A percentile compares a stretch with the other conserved stretches of the same genome.
Conservation (phyloP, 148 eudicot species). For the Polygonum aviculare region DNA sequence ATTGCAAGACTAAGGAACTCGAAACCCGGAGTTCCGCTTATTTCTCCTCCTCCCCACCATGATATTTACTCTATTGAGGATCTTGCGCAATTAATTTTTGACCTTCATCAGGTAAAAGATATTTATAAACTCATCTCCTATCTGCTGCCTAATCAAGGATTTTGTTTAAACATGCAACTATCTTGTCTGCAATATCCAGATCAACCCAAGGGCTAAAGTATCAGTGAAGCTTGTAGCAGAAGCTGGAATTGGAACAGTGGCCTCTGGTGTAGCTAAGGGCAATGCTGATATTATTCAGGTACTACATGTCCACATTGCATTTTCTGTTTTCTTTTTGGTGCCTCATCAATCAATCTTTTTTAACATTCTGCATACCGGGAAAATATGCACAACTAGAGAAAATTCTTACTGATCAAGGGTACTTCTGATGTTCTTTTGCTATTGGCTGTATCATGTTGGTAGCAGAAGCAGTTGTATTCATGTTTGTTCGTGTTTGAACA, state of each 20-base stretch:
- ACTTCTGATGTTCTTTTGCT: neutral
- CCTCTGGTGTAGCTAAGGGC: conserved; percentile 99
- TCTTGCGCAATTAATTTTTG: conserved; percentile 94
- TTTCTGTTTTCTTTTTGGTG: neutral
- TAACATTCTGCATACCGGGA: neutral
- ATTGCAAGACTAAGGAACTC: conserved; percentile 97
- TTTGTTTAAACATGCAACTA: neutral
- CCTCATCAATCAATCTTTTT: neutral
- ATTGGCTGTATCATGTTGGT: neutral
- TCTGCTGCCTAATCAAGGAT: neutral
- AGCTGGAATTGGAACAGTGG: conserved; percentile 99
- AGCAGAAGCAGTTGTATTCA: neutral
- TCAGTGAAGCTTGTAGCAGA: conserved; percentile 99
- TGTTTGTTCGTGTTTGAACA: neutral
- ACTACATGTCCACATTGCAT: conserved; percentile 1
- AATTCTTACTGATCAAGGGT: neutral
- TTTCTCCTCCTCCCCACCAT: conserved; percentile 99
- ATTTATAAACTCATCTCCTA: neutral
- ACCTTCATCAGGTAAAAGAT: conserved; percentile 85
- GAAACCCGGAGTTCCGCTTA: conserved; percentile 98
- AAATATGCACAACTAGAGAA: neutral
- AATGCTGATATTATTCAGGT: conserved; percentile 99
- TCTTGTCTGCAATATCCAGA: conserved; percentile 34
- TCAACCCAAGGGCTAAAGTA: conserved; percentile 95
- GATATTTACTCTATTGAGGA: conserved; percentile 99